phyloP scores from a whole-genome alignment of 2,329 filamentous ascomycete species.

The Cladosporium sp. region DNA sequence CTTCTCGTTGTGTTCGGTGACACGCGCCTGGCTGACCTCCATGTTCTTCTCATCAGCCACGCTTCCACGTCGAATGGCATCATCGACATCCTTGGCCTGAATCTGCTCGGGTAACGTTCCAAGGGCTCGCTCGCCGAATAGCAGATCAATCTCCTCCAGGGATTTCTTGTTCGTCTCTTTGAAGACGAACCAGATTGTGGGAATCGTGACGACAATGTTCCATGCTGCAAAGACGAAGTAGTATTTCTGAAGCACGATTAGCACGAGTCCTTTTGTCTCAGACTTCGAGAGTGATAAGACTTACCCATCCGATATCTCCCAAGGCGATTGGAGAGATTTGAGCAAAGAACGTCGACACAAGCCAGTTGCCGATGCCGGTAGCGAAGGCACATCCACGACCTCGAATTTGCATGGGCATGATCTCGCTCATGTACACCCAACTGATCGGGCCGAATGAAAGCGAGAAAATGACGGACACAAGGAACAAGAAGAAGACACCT shows the following conservation, averaged over 20 bases:
- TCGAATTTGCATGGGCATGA: slow-evolving; percentile 67
- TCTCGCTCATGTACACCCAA: slow-evolving; percentile 67
- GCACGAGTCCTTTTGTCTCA: neutral
- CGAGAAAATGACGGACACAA: slow-evolving; percentile 59
- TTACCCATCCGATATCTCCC: slow-evolving; percentile 49
- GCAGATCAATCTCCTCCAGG: slow-evolving; percentile 59
- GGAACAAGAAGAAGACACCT: slow-evolving; percentile 67
- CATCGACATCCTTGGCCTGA: slow-evolving; percentile 37
- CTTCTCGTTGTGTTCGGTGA: slow-evolving; percentile 18
- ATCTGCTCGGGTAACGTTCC: slow-evolving; percentile 50
- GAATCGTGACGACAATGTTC: slow-evolving; percentile 47
- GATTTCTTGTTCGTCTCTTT: slow-evolving; percentile 55
- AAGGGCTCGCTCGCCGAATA: slow-evolving; percentile 56
- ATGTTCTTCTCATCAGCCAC: slow-evolving; percentile 22
- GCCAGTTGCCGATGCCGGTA: slow-evolving; percentile 60
- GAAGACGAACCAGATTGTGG: slow-evolving; percentile 54
- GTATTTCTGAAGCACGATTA: slow-evolving; percentile 45
- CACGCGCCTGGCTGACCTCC: slow-evolving; percentile 21
- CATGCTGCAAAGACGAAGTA: slow-evolving; percentile 60
- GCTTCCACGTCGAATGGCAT: slow-evolving; percentile 26
- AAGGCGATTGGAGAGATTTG: slow-evolving; percentile 59
- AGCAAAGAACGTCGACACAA: slow-evolving; percentile 59
- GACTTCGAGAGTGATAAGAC: neutral
- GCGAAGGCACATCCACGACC: slow-evolving; percentile 59
- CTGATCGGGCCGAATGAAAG: slow-evolving; percentile 59